Evolutionary conservation across 306 rosid genomes (phyloP), one percentile per base, ranked within the genome.

Genomic region (Castanopsis chinensis): DNA sequence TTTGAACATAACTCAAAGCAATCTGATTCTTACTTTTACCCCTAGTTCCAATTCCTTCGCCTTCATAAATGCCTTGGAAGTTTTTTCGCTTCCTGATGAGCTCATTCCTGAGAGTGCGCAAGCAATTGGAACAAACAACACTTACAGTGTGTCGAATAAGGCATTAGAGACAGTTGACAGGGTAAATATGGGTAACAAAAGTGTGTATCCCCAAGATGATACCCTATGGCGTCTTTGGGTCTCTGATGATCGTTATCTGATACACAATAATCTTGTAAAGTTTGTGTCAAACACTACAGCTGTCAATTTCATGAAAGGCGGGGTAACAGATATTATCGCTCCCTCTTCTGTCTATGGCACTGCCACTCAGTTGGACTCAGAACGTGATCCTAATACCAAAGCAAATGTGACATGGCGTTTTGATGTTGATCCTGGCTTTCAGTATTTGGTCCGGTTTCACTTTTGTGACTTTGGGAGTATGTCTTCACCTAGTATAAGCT

Each of bases 401-500:
- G 87, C 80, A 33, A 91, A 91, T 51, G 64, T 88, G 41, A 79
- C 97, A 19, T 91, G 93, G 93, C 15, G 45, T 61, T 91, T 91
- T 4, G 53, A 79, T 8, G 89, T 85, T 21, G 87, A 83, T 84
- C 92, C 85, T 5, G 88, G 88, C 51, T 91, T 89, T 60, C 87
- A 89, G 71, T 89, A 91, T 84, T 73, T 91, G 43, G 74, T 91
- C 54, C 91, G 97, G 69, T 87, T 88, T 83, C 93, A 91, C 72
- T 91, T 88, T 82, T 91, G 97, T 80, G 90, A 91, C 71, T 54
- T 88, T 45, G 45, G 78, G 52, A 77, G 75, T 71, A 37, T 18
- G 15, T 58, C 79, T 20, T 2, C 71, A 28, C 19, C 41, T 54
- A 32, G 18, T 19, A 77, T 41, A 57, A 6, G 13, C 35, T 85